Conservation (phyloP, 2,329 filamentous ascomycete species). For the Rhynchosporium graminicola region DNA sequence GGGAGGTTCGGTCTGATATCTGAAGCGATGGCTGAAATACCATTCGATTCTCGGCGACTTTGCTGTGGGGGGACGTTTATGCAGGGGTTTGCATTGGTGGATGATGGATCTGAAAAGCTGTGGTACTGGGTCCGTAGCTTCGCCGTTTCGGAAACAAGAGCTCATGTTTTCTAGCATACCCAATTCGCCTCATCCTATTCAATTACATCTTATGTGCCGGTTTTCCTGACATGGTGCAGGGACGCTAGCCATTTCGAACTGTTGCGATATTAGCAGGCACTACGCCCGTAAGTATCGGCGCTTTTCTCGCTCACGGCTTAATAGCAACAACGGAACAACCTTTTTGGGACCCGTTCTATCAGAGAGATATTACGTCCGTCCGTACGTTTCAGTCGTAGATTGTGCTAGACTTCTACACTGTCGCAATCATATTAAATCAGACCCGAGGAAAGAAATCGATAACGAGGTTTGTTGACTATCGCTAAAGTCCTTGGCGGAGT, state of each 20-base stretch:
- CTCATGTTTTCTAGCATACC: not conserved
- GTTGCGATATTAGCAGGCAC: not conserved
- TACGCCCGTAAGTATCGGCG: slow-evolving; percentile 10
- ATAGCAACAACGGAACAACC: not conserved
- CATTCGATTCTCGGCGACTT: not conserved
- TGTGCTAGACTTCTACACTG: not conserved
- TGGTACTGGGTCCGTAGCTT: slow-evolving; percentile 8
- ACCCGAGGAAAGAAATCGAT: not conserved
- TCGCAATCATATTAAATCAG: not conserved
- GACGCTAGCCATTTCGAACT: not conserved
- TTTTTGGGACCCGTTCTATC: not conserved
- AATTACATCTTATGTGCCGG: not conserved
- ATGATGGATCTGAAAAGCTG: not conserved
- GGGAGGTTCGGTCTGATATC: not conserved
- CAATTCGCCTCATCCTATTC: not conserved
- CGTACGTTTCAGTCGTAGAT: too few relatives aligned
- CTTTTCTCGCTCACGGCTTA: not conserved
- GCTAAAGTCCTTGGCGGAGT: not conserved
- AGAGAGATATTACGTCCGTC: not conserved
- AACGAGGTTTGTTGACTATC: slow-evolving; percentile 1
- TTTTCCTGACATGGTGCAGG: not conserved
- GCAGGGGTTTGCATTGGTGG: not conserved
- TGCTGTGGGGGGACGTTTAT: not conserved
- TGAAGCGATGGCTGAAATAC: not conserved
- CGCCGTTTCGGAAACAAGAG: not conserved